Conservation (phyloP, 2,329 filamentous ascomycete species). For the Coniochaeta hoffmannii region DNA sequence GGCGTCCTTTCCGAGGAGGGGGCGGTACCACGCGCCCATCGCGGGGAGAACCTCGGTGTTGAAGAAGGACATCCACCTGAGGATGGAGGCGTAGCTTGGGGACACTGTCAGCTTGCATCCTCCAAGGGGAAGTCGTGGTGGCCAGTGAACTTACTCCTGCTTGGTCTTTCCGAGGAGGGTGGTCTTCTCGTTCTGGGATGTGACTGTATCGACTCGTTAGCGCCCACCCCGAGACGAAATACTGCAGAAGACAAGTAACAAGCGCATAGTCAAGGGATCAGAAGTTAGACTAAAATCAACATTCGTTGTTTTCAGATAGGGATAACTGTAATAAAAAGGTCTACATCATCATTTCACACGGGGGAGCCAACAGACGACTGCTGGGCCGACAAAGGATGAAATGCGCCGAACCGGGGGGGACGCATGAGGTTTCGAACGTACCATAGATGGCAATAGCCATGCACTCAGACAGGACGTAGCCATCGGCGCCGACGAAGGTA, state of each 20-base stretch:
- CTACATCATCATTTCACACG: constrained; percentile 59
- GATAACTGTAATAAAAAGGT: constrained; percentile 87
- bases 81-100: constrained; percentile 84
- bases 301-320: constrained; percentile 81
- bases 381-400: neutral
- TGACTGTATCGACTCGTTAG: constrained; percentile 53
- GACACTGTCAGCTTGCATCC: constrained; percentile 15
- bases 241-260: constrained; percentile 17
- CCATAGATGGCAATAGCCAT: constrained; percentile 97
- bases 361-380: constrained; percentile 4
- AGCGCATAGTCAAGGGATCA: constrained; percentile 41
- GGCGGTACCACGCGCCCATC: constrained; percentile 76
- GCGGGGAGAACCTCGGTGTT: constrained; percentile 75
- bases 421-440: constrained; percentile 47
- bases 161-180: constrained; percentile 99
- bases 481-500: constrained; percentile 86
- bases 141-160: constrained; percentile 67
- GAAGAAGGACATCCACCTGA: constrained; percentile 97
- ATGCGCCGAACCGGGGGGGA: constrained; percentile 6
- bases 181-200: constrained; percentile 99
- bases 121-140: neutral
- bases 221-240: constrained; percentile 3
- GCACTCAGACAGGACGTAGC: constrained; percentile 79
- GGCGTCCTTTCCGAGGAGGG: constrained; percentile 69
- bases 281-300: constrained; percentile 89